Evolutionary conservation across 371 early-diverging fungal genomes (phyloP), one percentile per base, ranked within the genome.

Genomic region (Vittaforma corneae): DNA sequence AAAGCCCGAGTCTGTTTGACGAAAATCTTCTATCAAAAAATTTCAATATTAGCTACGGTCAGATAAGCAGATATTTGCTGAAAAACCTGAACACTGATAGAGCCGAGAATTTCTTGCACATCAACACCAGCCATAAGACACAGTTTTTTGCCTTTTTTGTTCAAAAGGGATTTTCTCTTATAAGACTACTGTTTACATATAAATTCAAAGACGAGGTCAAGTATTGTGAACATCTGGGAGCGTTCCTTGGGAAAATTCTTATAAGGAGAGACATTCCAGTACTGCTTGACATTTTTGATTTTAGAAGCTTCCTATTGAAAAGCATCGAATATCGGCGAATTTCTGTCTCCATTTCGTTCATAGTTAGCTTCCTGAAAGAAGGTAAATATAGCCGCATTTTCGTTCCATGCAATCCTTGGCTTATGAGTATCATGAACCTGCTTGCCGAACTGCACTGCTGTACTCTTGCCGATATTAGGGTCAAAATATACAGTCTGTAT

Each of bases 321-420:
- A 33, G 56, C 22, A 63, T 71, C 14, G 67, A 74, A 38, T 54
- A 68, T 20, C 35, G 70, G 32, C 60, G 76, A 59, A 73, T 72
- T 14, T 22, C 32, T n/a, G 47, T 68, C 35, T 37, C 55, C 50
- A 62, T 73, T 3, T 48, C n/a, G 1, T 72, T 72, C 45, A 35
- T 70, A 11, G 29, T 29, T 22, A 33, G 33, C 37, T 70, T 76
- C 42, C 26, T 76, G 35, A 64, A 26, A 38, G 53, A 70, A 45
- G 57, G 71, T 6, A 70, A 52, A 44, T 0, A 52, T 16, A 55
- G 71, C 9, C 34, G 50, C 6, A 45, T 76, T 26, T 76, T 70
- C 55, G 42, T 37, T 9, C 76, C 76, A 20, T 64, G 65, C 11
- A 76, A 76, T 53, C 76, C 76, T 11, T 76, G 67, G 70, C 24